Conservation (phyloP, 2,329 filamentous ascomycete genomes). For the Ceratocystis variospora region DNA sequence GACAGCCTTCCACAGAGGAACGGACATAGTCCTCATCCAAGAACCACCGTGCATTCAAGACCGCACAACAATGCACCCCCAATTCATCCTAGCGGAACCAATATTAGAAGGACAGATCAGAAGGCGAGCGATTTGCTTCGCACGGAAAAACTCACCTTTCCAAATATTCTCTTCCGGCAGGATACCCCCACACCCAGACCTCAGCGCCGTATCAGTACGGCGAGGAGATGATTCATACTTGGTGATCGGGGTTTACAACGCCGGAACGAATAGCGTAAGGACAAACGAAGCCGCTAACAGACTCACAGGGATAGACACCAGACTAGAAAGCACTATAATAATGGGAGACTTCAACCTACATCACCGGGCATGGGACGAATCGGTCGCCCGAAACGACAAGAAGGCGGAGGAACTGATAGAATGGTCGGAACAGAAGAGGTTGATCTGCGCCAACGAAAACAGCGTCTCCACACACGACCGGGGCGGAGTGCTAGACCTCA, state of each 20-base stretch:
- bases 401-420: neutral
- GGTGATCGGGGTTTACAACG: slow-evolving; percentile 8
- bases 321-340: neutral
- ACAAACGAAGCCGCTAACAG: neutral
- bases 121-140: neutral
- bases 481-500: neutral
- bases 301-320: neutral
- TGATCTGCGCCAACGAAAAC: neutral
- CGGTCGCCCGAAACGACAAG: neutral
- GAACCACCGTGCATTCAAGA: neutral
- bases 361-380: neutral
- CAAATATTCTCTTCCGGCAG: too few species aligned
- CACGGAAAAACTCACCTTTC: neutral
- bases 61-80: neutral
- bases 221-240: neutral
- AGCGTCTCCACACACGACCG: neutral
- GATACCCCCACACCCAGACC: neutral
- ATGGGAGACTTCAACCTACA: slow-evolving; percentile 5
- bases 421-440: neutral
- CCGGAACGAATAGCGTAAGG: neutral
- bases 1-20: neutral
- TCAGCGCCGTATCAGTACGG: neutral
- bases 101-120: neutral
- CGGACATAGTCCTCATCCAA: slow-evolving; percentile 3
- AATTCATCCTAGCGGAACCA: neutral